Evolutionary conservation across 2,329 filamentous ascomycete genomes (phyloP).

Genomic region (Talaromyces sp.): DNA sequence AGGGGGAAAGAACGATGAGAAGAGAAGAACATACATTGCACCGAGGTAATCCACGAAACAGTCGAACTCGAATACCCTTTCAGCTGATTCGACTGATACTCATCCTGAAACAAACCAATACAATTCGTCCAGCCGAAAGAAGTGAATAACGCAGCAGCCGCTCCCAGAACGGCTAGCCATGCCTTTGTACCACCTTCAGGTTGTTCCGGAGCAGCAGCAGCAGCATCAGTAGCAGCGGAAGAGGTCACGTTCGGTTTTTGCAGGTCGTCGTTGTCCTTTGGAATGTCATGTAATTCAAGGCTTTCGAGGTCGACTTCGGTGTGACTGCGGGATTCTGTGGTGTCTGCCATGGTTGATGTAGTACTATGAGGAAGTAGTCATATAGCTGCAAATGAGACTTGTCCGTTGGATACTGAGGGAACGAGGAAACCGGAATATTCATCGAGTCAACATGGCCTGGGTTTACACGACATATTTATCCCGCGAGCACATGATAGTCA

Average conservation of each 20-base stretch:
- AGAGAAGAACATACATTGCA: background rate
- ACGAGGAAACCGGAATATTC: background rate
- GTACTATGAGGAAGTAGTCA: background rate
- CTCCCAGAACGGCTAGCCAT: constrained; percentile 5
- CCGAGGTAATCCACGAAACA: constrained; percentile 11
- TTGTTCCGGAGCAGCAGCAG: background rate
- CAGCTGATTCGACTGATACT: constrained; percentile 11
- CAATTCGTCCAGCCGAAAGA: constrained; percentile 13
- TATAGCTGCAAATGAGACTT: background rate
- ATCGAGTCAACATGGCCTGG: background rate
- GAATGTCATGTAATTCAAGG: background rate
- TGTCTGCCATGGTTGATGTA: background rate
- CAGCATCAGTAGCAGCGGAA: background rate
- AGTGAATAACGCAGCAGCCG: constrained; percentile 2
- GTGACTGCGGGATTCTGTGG: background rate
- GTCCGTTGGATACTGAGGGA: background rate
- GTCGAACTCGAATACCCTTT: constrained; percentile 11
- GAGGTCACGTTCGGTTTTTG: background rate
- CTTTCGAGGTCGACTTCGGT: constrained; percentile 9
- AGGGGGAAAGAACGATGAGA: no score
- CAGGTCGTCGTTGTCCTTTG: background rate
- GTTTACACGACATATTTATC: no score
- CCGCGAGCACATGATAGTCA: background rate
- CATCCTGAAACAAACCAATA: constrained; percentile 11
- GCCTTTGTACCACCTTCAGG: constrained; percentile 3